These are phyloP conservation scores for Xerocomus spinulosus DNA, from an alignment of 768 basidiomycete species.

Conservation along the genomic window DNA sequence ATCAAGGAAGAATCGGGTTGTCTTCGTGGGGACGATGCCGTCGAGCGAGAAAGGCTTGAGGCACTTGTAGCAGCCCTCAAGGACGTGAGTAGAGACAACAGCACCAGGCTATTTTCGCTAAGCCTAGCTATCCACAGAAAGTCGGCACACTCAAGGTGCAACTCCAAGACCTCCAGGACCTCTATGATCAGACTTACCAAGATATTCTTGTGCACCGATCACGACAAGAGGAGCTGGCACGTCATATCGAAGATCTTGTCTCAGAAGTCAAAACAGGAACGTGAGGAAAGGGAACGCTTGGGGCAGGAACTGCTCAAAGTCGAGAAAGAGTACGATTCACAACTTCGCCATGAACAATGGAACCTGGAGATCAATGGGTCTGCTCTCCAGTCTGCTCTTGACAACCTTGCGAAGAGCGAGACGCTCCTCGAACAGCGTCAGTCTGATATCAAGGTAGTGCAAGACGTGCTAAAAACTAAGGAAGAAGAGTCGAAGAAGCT, in stretches of 20 bases:
- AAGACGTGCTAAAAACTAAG: conserved; percentile 61
- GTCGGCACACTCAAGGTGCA: conserved; percentile 57
- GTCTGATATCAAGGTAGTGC: conserved; percentile 67
- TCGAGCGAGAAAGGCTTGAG: conserved; percentile 66
- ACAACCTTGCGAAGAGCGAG: conserved; percentile 59
- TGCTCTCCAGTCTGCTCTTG: conserved; percentile 57
- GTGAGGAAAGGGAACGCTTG: conserved; percentile 48
- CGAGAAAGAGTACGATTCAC: conserved; percentile 61
- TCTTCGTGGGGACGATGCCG: conserved; percentile 64
- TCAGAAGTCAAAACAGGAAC: conserved; percentile 56
- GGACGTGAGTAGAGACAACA: conserved; percentile 48
- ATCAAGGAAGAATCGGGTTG: conserved; percentile 67
- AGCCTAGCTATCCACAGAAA: conserved; percentile 48
- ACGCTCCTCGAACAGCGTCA: conserved; percentile 68
- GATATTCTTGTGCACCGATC: conserved; percentile 66
- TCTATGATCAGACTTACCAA: conserved; percentile 57
- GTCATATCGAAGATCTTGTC: conserved; percentile 69
- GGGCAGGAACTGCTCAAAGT: conserved; percentile 52
- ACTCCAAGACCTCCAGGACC: conserved; percentile 58
- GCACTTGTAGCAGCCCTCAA: conserved; percentile 70
- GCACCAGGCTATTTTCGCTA: background rate
- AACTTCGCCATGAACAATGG: conserved; percentile 56
- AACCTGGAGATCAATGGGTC: conserved; percentile 66
- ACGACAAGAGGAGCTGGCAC: conserved; percentile 74
- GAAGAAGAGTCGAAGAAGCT: conserved; percentile 75